Base-by-base conservation (phyloP, 1,139 yeast genomes). In the Hanseniaspora gamundiae region DNA sequence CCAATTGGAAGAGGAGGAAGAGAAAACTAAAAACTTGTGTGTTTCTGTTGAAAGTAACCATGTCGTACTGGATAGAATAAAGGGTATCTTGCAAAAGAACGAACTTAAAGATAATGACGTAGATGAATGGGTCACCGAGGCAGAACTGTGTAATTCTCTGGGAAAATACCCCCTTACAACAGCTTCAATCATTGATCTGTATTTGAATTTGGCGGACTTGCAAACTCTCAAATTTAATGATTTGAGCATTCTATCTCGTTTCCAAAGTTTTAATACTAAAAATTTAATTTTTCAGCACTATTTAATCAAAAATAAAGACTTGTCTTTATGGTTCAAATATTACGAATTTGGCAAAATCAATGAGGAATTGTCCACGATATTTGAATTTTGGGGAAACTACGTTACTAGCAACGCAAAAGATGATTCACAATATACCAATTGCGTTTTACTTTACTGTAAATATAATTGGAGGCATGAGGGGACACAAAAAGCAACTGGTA, bases 1-100 rank as follows among this genome's bases (percentile, higher is more conserved):
- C 1, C 73, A 78, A 48, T 58, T 86, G 14, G 94, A 86, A 59
- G 94, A 85, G 55, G 67, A 72, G 43, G 57, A 59, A 1, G 61
- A 69, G 2, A 65, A 60, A 7, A 63, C 66, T 62, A 26, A 43
- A 14, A 30, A 30, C 7, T 10, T 6, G 7, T 4, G 10, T 30
- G 35, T n/a, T 10, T n/a, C n/a, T n/a, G n/a, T n/a, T n/a, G n/a
- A n/a, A n/a, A n/a, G n/a, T n/a, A n/a, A n/a, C n/a, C n/a, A n/a
- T n/a, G n/a, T n/a, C n/a, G n/a, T n/a, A n/a, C 7, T 4, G 4
- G 19, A 30, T 13, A 51, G 10, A 61, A 68, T 41, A 72, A 68
- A 47, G 44, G 47, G 17, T n/a, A 21, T 21, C 13, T 21, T 36
- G 14, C 11, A 20, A 4, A 22, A 36, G 22, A 22, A 36, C 28